These are phyloP conservation scores for Inonotus obliquus DNA, from an alignment of 1,284 basidiomycete genomes.

Conservation along the genomic window DNA sequence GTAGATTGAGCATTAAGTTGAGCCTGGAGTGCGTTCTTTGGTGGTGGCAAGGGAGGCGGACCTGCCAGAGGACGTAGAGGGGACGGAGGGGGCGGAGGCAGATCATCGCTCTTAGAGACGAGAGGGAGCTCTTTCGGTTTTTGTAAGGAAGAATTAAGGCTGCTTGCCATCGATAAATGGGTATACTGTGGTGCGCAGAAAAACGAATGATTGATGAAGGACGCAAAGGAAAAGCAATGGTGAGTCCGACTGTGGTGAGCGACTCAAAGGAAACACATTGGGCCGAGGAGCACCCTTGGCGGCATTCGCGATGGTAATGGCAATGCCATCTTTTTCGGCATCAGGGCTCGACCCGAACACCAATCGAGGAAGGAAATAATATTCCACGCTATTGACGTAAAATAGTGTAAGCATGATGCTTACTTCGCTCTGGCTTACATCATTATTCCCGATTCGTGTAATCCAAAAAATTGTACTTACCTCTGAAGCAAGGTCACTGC, in stretches of 20 bases:
- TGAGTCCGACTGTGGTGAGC: background rate
- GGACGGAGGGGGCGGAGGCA: conserved; percentile 33
- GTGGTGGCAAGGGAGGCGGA: conserved; percentile 31
- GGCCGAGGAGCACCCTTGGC: background rate
- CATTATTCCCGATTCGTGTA: too few species aligned
- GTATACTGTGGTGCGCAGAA: background rate
- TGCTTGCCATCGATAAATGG: background rate
- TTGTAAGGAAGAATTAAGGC: background rate
- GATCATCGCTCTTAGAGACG: conserved; percentile 30
- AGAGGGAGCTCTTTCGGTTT: conserved; percentile 29
- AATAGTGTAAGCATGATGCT: background rate
- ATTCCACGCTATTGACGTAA: background rate
- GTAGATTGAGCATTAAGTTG: background rate
- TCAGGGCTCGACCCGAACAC: background rate
- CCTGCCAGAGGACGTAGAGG: conserved; percentile 20
- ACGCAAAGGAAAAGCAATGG: background rate
- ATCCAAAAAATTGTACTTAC: too few species aligned
- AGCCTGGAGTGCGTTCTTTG: conserved; percentile 29
- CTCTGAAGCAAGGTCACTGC: too few species aligned
- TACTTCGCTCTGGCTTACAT: background rate
- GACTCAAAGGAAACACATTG: background rate
- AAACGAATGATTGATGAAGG: background rate
- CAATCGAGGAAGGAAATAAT: background rate
- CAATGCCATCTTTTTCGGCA: background rate
- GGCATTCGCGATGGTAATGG: background rate